Conservation (phyloP, 2,329 filamentous ascomycete species). For the Paecilomyces fulvus region DNA sequence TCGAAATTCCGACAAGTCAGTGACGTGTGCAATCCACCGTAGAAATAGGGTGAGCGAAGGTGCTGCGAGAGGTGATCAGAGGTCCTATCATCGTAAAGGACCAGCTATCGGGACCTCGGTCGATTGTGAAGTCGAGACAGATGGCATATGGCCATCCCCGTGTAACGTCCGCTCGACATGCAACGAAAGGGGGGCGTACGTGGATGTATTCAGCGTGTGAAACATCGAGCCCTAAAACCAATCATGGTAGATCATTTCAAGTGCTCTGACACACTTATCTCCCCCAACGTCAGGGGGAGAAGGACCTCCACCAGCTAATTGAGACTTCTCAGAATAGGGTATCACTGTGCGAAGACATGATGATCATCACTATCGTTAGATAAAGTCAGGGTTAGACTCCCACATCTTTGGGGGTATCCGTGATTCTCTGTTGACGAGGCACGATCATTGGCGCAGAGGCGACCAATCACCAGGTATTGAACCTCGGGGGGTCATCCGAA, state of each 20-base stretch:
- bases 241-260: neutral
- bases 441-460: neutral
- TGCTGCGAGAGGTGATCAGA: neutral
- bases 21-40: no score
- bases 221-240: neutral
- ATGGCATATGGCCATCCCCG: neutral
- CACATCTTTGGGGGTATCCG: neutral
- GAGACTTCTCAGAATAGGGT: neutral
- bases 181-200: neutral
- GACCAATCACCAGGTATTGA: neutral
- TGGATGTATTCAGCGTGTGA: neutral
- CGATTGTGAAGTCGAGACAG: neutral
- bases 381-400: neutral
- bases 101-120: neutral
- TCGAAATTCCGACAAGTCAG: no score
- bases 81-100: neutral
- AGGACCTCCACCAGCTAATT: neutral
- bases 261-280: neutral
- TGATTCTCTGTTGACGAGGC: neutral
- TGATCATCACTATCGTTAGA: neutral
- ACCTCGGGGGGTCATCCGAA: neutral
- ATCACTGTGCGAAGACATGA: neutral
- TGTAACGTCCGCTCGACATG: neutral
- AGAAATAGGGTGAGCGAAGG: neutral
- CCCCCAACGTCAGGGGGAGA: neutral